These are phyloP conservation scores for Geosmithia morbida DNA, from an alignment of 2,329 filamentous ascomycete species.

Conservation along the genomic window DNA sequence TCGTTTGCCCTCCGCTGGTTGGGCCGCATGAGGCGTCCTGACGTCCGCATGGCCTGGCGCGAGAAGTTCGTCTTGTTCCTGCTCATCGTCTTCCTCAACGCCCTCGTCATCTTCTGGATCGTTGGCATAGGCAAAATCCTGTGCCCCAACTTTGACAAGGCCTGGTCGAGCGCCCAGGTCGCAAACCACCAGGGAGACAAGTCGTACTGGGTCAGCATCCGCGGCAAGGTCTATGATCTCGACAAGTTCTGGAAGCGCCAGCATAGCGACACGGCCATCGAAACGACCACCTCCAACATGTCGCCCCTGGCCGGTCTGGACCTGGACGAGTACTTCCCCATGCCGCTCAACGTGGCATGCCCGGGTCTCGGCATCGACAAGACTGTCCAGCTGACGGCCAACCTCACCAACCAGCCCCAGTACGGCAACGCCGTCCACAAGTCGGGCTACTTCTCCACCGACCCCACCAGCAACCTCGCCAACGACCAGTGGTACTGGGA, in stretches of 20 bases:
- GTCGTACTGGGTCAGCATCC: constrained; percentile 79
- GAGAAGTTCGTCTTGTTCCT: constrained; percentile 80
- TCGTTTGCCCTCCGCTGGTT: constrained; percentile 67
- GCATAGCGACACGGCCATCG: constrained; percentile 59
- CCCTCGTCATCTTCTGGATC: constrained; percentile 78
- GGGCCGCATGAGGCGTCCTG: constrained; percentile 92
- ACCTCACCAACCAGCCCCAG: constrained; percentile 38
- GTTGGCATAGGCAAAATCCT: constrained; percentile 70
- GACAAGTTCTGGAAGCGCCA: constrained; percentile 73
- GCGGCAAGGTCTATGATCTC: constrained; percentile 84
- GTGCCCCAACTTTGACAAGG: constrained; percentile 86
- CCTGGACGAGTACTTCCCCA: constrained; percentile 73
- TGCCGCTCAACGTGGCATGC: constrained; percentile 64
- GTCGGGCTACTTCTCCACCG: constrained; percentile 47
- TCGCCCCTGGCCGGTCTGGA: constrained; percentile 61
- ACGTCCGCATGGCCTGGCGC: constrained; percentile 94
- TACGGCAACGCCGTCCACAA: constrained; percentile 47
- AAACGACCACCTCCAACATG: constrained; percentile 54
- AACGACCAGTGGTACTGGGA: constrained; percentile 63
- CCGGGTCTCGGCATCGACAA: constrained; percentile 51
- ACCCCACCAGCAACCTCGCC: constrained; percentile 42
- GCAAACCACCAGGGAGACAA: constrained; percentile 51
- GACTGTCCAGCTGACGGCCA: constrained; percentile 42
- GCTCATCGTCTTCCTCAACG: constrained; percentile 73
- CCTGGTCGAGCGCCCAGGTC: constrained; percentile 63